A percentile compares a stretch with the other conserved stretches of the same genome.
phyloP scores from a whole-genome alignment of 345 rosid species.

The Gossypium australe region DNA sequence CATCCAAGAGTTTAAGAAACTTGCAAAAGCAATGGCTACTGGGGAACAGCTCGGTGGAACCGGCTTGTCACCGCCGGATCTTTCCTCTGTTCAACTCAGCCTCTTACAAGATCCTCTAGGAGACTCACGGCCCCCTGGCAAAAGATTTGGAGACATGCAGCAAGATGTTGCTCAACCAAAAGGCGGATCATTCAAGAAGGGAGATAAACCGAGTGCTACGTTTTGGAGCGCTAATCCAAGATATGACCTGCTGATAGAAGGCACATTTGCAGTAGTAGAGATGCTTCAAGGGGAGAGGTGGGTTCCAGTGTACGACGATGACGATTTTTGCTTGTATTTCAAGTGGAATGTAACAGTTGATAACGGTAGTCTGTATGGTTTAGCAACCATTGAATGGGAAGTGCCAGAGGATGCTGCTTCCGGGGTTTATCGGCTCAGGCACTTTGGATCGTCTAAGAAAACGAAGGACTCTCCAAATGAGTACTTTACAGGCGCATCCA shows the following conservation, averaged over 20 bases:
- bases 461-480: conserved; percentile 23
- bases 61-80: conserved; percentile 42
- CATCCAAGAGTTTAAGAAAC: conserved; percentile 45
- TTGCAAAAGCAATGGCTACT: conserved; percentile 45
- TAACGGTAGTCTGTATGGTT: conserved; percentile 19
- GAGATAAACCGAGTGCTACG: conserved; percentile 35
- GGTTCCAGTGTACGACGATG: conserved; percentile 49
- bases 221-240: conserved; percentile 60
- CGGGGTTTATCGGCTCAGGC: conserved; percentile 46
- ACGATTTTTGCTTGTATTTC: conserved; percentile 46
- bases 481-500: conserved; percentile 47
- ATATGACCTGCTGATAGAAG: conserved; percentile 51
- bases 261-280: conserved; percentile 50
- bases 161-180: conserved; percentile 29
- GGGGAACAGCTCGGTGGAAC: conserved; percentile 16
- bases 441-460: conserved; percentile 43
- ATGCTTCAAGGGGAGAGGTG: conserved; percentile 37
- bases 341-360: conserved; percentile 34
- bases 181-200: conserved; percentile 32
- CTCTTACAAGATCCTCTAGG: conserved; percentile 24
- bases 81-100: conserved; percentile 36
- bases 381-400: conserved; percentile 50
- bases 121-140: conserved; percentile 36
- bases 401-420: conserved; percentile 29
- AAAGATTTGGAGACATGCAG: conserved; percentile 42